Percentiles rank a stretch among this genome's conserved stretches.
These are phyloP conservation scores for Pseudozyma flocculosa DNA, from an alignment of 1,284 basidiomycete species.

Conservation along the genomic window DNA sequence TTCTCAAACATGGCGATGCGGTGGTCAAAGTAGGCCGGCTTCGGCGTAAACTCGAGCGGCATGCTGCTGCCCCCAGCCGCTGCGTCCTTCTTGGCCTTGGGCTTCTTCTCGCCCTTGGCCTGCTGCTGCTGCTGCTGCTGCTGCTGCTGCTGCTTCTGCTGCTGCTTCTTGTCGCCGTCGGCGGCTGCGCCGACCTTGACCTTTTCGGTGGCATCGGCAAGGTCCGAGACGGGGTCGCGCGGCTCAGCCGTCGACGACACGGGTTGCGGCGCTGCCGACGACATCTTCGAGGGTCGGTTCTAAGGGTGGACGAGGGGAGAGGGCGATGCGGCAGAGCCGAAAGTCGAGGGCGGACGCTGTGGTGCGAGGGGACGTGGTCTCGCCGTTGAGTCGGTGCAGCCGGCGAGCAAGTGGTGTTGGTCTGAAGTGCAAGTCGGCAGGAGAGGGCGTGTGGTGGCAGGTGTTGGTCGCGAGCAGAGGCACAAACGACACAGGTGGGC, in stretches of 20 bases:
- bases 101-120: slow-evolving; percentile 42
- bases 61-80: slow-evolving; percentile 19
- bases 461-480: neutral
- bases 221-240: slow-evolving; percentile 28
- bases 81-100: slow-evolving; percentile 31
- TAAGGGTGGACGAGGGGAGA: slow-evolving; percentile 3
- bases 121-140: slow-evolving; percentile 22
- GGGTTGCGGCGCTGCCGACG: slow-evolving; percentile 35
- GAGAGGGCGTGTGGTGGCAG: slow-evolving; percentile 3
- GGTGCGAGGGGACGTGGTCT: too few relatives aligned
- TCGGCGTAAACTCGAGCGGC: slow-evolving; percentile 68
- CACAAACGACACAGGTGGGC: too few relatives aligned
- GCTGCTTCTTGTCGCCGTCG: slow-evolving; percentile 14
- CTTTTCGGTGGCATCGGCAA: slow-evolving; percentile 35
- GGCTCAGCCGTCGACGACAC: slow-evolving; percentile 38
- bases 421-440: too few relatives aligned
- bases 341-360: too few relatives aligned
- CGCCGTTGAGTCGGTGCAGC: too few relatives aligned
- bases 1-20: slow-evolving; percentile 88
- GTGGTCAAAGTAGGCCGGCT: slow-evolving; percentile 82
- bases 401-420: too few relatives aligned
- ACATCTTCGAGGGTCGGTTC: neutral
- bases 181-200: slow-evolving; percentile 28
- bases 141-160: slow-evolving; percentile 18
- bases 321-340: too few relatives aligned